phyloP scores from a whole-genome alignment of 2,329 filamentous ascomycete species.

The Ceratocystis papillata region DNA sequence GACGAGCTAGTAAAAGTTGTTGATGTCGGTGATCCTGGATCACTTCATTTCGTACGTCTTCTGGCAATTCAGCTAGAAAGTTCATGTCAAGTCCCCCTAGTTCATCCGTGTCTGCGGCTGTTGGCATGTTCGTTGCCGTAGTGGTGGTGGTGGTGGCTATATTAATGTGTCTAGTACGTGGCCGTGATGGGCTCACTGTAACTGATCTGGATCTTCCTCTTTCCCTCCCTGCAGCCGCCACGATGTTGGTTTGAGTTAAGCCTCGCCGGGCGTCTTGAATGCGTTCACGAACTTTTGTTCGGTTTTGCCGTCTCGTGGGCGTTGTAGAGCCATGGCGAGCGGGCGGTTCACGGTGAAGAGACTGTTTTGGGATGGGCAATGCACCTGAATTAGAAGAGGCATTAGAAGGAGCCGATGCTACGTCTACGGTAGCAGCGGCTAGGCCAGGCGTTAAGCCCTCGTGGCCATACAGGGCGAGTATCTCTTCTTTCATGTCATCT shows the following conservation, averaged over 20 bases:
- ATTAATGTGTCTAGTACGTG: not conserved
- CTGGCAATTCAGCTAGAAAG: constrained; percentile 72
- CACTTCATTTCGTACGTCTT: constrained; percentile 68
- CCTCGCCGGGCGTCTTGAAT: constrained; percentile 46
- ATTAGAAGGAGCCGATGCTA: constrained; percentile 28
- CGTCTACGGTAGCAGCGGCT: constrained; percentile 20
- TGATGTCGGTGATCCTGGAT: constrained; percentile 58
- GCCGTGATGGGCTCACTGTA: constrained; percentile 18
- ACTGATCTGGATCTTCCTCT: not conserved
- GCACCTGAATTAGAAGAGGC: not conserved
- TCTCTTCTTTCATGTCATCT: constrained; percentile 72
- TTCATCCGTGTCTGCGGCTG: constrained; percentile 29
- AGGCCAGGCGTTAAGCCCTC: constrained; percentile 32
- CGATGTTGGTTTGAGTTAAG: constrained; percentile 63
- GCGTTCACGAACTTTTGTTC: constrained; percentile 40
- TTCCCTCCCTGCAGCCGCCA: not conserved
- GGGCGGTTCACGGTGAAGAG: constrained; percentile 1
- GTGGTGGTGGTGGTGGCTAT: constrained; percentile 19
- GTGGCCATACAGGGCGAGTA: constrained; percentile 59
- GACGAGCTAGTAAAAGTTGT: not conserved
- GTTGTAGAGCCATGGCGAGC: constrained; percentile 1
- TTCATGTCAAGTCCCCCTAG: constrained; percentile 48
- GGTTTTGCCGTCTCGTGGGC: constrained; percentile 31
- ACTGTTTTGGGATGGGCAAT: not conserved
- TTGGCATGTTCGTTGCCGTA: constrained; percentile 27